Base-by-base conservation (phyloP, 1,284 basidiomycete genomes). In the Austroboletus rostrupii region DNA sequence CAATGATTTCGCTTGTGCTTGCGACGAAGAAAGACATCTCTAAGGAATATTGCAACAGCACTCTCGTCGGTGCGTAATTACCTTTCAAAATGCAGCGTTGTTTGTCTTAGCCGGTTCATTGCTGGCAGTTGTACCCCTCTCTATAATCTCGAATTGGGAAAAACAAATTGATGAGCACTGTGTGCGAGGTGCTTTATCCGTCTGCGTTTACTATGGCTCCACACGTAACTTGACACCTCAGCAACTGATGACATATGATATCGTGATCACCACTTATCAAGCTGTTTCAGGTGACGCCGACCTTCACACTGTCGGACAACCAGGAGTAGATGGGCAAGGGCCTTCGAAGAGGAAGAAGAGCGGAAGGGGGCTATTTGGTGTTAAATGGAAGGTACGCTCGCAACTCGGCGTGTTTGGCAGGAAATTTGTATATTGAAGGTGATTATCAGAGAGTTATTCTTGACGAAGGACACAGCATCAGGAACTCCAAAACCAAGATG, bases 181-280 rank as follows among this genome's bases (percentile, higher is more conserved):
- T 49, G 71, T 69, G 11, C 72, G 71, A 20, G 82, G 79, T 6
- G 65, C 75, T 1, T 62, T 93, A 23, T 76, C 74, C 0, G 72
- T 65, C 42, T 85, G 80, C 60, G 74, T 84, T 9, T 93, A 93
- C 65, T 86, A 91, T 55, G 87, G 89, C 20, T 69, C 77, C 7
- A 79, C 74, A n/a, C 82, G 85, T 43, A 75, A 76, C 11, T 70
- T 89, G 58, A 77, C 73, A 12, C 70, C 85, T 0, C 70, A 77
- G 33, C 76, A 87, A 29, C 68, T 96, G 14, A 70, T 75, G 51
- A 72, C 78, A 52, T 84, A 82, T 60, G 92, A 96, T 60, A 73
- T 94, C 9, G 84, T 96, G n/a, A 82, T 96, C 49, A 93, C 92
- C 0, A 96, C 93, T 0, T 96, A 95, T 66, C 88, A 92, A 40